A percentile compares a stretch with the other conserved stretches of the same genome.
Conservation (phyloP, 2,329 filamentous ascomycete genomes). For the Plenodomus biglobosus region DNA sequence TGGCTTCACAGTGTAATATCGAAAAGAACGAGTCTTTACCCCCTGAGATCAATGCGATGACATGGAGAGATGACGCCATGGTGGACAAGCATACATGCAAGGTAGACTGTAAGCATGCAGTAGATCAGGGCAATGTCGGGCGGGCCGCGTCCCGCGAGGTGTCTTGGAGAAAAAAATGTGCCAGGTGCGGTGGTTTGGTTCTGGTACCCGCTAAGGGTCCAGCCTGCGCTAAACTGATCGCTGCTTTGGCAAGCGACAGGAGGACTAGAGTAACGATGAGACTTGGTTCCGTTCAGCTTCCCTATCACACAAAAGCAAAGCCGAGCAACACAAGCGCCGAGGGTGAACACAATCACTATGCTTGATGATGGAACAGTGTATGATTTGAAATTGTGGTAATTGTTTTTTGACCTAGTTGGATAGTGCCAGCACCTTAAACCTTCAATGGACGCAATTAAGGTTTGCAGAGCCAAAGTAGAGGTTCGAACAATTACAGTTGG, state of each 20-base stretch:
- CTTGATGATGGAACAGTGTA: no score
- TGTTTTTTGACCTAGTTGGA: constrained; percentile 25
- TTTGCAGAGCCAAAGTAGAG: constrained; percentile 21
- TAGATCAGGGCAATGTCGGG: not conserved
- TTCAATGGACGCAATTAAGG: constrained; percentile 25
- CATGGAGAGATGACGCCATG: constrained; percentile 45
- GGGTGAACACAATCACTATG: not conserved
- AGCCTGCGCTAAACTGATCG: not conserved
- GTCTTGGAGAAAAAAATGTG: not conserved
- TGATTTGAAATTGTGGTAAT: constrained; percentile 9
- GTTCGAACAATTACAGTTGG: constrained; percentile 23
- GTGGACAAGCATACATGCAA: not conserved
- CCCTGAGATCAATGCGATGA: constrained; percentile 91
- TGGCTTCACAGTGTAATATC: constrained; percentile 81
- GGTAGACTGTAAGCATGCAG: not conserved
- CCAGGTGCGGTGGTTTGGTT: not conserved
- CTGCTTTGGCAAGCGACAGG: not conserved
- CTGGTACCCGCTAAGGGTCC: not conserved
- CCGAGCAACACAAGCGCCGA: not conserved
- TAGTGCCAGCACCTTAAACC: constrained; percentile 40
- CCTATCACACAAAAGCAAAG: constrained; percentile 4
- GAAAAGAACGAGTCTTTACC: constrained; percentile 98
- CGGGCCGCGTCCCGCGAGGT: not conserved
- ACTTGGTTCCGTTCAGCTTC: not conserved
- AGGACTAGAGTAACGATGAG: not conserved